phyloP scores from a whole-genome alignment of 2,329 filamentous ascomycete species.

The Colletotrichum costaricense region DNA sequence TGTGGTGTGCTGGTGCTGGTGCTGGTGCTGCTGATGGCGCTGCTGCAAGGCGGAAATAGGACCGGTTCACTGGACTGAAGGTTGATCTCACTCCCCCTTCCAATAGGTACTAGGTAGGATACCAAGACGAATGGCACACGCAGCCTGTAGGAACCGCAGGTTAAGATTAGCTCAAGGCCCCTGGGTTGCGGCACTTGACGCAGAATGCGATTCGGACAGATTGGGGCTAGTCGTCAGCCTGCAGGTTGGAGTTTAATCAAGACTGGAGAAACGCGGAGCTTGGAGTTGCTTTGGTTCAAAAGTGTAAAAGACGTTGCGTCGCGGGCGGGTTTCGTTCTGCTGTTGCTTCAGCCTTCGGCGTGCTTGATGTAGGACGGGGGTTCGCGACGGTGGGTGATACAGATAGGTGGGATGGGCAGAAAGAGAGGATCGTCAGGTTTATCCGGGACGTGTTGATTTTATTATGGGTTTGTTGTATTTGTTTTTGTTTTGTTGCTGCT shows the following conservation, averaged over 20 bases:
- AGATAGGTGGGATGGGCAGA: not conserved
- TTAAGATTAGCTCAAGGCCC: conserved; percentile 26
- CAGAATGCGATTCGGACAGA: conserved; percentile 24
- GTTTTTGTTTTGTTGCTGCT: conserved; percentile 7
- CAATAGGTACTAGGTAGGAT: not conserved
- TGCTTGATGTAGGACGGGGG: not conserved
- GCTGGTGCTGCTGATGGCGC: not conserved
- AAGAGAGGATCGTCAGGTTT: not conserved
- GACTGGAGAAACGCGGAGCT: conserved; percentile 13
- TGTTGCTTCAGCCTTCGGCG: no score
- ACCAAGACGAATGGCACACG: not conserved
- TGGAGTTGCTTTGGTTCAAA: not conserved
- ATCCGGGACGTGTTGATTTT: not conserved
- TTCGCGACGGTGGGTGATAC: conserved; percentile 12
- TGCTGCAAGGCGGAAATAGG: conserved; percentile 10
- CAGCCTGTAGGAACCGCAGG: not conserved
- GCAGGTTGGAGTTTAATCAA: conserved; percentile 32
- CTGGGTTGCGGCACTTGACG: conserved; percentile 17
- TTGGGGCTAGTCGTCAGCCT: conserved; percentile 18
- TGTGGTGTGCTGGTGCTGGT: not conserved
- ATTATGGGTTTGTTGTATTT: not conserved
- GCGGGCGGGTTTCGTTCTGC: not conserved
- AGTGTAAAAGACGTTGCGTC: not conserved
- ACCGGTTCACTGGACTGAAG: not conserved
- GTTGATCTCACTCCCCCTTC: not conserved